Base-by-base conservation (phyloP, 331 rosid species). In the Dryas integrifolia region DNA sequence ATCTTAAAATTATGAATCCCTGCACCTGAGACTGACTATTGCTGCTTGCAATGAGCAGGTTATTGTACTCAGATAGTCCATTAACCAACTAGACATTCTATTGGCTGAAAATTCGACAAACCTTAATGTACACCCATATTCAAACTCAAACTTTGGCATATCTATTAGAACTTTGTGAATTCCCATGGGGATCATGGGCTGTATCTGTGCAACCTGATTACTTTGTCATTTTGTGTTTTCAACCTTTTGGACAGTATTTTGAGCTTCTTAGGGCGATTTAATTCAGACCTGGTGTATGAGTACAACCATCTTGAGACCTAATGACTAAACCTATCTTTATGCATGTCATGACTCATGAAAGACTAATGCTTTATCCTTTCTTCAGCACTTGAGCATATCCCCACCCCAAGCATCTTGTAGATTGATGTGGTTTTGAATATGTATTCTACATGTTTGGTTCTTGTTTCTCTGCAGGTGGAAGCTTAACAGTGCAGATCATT, bases 401-500 rank as follows among this genome's bases (percentile, higher is more conserved):
- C 16, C 64, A 30, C 44, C 65, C 16, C 64, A 30, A 26, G 16
- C 3, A 26, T 58, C n/a, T 58, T 12, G n/a, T 58, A 58, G 40
- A 14, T 58, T 15, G 66, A 62, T 8, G 67, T 59, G 35, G 65
- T 9, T 58, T 21, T 59, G 18, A 4, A 59, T 59, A 38, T 41
- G 62, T 40, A 53, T 69, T 5, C 5, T 43, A 3, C 15, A 70
- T 21, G 55, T 21, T n/a, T 61, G 40, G 66, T 5, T 68, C 24
- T 30, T 69, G 53, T 64, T 55, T n/a, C 65, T 40, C 40, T 78
- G 63, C 18, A 88, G 91, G 82, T 67, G 96, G 96, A 70, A 90
- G 93, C 86, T 74, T 90, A 64, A 69, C 93, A 10, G 89, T 90
- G 68, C 91, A 90, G 85, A 71, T 88, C 65, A 59, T 81, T 67